Evolutionary conservation across 2,329 filamentous ascomycete genomes (phyloP).

Genomic region (Graphilbum ipis-grandicollis): DNA sequence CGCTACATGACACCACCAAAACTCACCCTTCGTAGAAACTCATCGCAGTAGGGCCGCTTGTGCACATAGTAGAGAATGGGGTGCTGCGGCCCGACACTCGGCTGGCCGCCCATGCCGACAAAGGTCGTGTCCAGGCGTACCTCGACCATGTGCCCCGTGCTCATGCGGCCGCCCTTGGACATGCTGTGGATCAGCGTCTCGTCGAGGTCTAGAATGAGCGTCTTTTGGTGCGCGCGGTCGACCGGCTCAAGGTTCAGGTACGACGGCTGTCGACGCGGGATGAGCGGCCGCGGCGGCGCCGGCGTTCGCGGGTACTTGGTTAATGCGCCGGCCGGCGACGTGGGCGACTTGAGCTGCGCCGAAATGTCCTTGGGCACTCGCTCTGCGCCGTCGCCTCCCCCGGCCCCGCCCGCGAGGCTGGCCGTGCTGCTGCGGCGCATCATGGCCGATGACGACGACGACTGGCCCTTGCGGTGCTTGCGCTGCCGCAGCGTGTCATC

Average conservation of each 20-base stretch:
- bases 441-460: conserved; percentile 13
- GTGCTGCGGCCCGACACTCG: conserved; percentile 65
- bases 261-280: conserved; percentile 77
- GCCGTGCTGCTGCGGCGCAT: background rate
- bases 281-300: conserved; percentile 72
- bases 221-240: conserved; percentile 58
- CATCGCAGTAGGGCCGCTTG: conserved; percentile 91
- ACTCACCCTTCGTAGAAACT: conserved; percentile 73
- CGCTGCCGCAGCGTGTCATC: conserved; percentile 60
- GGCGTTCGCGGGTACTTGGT: conserved; percentile 86
- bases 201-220: conserved; percentile 84
- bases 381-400: conserved; percentile 16
- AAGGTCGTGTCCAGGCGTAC: conserved; percentile 67
- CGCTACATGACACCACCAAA: too few relatives aligned
- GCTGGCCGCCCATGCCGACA: conserved; percentile 48
- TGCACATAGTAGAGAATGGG: conserved; percentile 98
- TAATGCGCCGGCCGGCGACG: conserved; percentile 59
- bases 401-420: conserved; percentile 14
- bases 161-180: conserved; percentile 90
- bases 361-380: conserved; percentile 35
- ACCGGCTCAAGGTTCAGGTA: conserved; percentile 48
- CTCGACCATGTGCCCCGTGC: conserved; percentile 96
- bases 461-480: conserved; percentile 46
- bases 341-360: conserved; percentile 82
- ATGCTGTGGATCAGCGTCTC: conserved; percentile 97